Evolutionary conservation across 1,284 basidiomycete species (phyloP).

Genomic region (Wolfiporia cocos): DNA sequence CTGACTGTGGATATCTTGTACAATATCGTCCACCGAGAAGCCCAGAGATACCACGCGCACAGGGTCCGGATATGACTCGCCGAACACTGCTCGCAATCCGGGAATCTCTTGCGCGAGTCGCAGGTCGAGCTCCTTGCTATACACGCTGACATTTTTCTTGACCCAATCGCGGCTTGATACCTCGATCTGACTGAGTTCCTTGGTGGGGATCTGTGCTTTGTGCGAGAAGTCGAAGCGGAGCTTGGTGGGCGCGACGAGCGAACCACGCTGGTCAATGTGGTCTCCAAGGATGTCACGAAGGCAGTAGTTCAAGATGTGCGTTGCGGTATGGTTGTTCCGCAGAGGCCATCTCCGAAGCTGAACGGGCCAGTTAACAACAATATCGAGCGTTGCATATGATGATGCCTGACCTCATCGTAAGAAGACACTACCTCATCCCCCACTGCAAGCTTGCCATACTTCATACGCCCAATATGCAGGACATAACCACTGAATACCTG

Average conservation of each 20-base stretch:
- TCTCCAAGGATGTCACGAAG: conserved; percentile 93
- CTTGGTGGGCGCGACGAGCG: conserved; percentile 92
- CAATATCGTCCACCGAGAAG: conserved; percentile 83
- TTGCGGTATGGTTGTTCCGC: conserved; percentile 97
- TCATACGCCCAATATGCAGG: conserved; percentile 85
- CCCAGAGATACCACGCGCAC: conserved; percentile 93
- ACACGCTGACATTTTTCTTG: conserved; percentile 84
- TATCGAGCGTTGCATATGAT: too few relatives aligned
- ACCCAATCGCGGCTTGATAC: conserved; percentile 86
- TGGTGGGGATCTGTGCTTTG: conserved; percentile 75
- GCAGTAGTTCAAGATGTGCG: conserved; percentile 94
- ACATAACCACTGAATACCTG: conserved; percentile 86
- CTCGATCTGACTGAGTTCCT: conserved; percentile 85
- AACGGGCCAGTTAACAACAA: conserved; percentile 9
- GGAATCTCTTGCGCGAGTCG: conserved; percentile 82
- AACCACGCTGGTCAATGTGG: conserved; percentile 97
- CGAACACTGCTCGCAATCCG: conserved; percentile 94
- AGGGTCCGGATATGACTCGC: conserved; percentile 96
- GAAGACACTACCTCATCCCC: conserved; percentile 68
- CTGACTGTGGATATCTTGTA: conserved; percentile 78
- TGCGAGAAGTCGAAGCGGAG: conserved; percentile 99
- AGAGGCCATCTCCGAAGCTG: conserved; percentile 91
- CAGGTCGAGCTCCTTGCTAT: conserved; percentile 83
- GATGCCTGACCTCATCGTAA: conserved; percentile 64
- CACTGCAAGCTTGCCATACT: conserved; percentile 65